Evolutionary conservation across 495 filamentous ascomycete species (phyloP), one percentile per base, ranked within the genome.

Genomic region (Thermothielavioides terrestris): DNA sequence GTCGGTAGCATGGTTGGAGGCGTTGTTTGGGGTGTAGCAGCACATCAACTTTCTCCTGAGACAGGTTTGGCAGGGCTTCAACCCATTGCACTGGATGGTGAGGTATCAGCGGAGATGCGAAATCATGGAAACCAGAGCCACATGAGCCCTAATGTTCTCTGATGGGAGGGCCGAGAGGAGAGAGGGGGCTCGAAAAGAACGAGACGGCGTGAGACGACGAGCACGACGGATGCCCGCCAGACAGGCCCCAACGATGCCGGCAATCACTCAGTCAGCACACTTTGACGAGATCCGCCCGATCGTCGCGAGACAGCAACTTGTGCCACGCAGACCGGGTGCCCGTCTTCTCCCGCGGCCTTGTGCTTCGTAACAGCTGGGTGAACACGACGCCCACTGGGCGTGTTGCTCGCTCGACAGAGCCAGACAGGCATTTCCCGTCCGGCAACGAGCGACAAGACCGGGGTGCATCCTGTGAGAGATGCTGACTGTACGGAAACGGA

Each of bases 11-110:
- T 69, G 56, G 39, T 65, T 60, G n/a, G 65, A 54, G 32, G 57
- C 57, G 21, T 58, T 48, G 43, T 58, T 63, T 34, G 68, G 43
- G n/a, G 67, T 67, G 59, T 77, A 79, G 28, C 66, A 52, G 50
- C 75, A 79, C 9, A 70, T 71, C 53, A 83, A 70, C 52, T 68
- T 70, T 51, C 80, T 72, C 60, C 78, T 78, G 20, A 72, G 54
- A 69, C 81, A 88, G 22, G 82, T 85, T 42, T 78, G 79, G 59
- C 84, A 88, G 22, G 82, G 83, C 46, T 77, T 77, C 48, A 79
- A 63, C 42, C 84, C 84, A 66, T 88, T 84, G 66, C 84, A 87
- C 77, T 81, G 25, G 45, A 53, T 20, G 42, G 46, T n/a, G 38
- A 48, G 53, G 48, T 36, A 56, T 57, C 51, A 57, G 54, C 35